These are phyloP conservation scores for Populus tremula DNA, from an alignment of 345 rosid species.

Conservation along the genomic window DNA sequence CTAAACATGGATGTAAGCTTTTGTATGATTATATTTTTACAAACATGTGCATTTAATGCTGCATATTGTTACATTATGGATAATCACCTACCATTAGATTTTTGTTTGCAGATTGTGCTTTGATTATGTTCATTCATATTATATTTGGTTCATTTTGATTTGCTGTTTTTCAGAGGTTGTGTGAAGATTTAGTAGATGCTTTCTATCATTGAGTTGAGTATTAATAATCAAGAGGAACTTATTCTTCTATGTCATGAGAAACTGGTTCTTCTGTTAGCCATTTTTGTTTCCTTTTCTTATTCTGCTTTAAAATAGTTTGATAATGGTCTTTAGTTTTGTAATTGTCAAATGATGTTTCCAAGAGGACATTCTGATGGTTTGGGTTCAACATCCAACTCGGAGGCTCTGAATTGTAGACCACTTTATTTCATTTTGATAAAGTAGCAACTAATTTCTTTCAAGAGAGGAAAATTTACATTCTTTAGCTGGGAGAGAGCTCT, in stretches of 20 bases:
- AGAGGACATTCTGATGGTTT: no score
- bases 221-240: background rate
- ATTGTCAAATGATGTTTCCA: background rate
- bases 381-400: no score
- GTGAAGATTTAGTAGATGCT: background rate
- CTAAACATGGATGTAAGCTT: slow-evolving; percentile 43
- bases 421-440: no score
- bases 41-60: background rate
- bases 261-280: background rate
- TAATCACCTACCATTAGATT: background rate
- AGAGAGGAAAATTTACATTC: no score
- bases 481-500: no score
- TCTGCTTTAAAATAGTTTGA: background rate
- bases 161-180: background rate
- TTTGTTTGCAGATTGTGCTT: background rate
- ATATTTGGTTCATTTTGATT: background rate
- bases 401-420: no score
- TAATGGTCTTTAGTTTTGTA: background rate
- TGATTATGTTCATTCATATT: background rate
- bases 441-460: no score
- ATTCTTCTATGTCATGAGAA: background rate
- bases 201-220: background rate
- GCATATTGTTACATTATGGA: background rate
- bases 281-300: background rate
- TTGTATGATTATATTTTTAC: background rate